Conservation (phyloP, 2,329 filamentous ascomycete genomes). For the Botryotinia calthae region DNA sequence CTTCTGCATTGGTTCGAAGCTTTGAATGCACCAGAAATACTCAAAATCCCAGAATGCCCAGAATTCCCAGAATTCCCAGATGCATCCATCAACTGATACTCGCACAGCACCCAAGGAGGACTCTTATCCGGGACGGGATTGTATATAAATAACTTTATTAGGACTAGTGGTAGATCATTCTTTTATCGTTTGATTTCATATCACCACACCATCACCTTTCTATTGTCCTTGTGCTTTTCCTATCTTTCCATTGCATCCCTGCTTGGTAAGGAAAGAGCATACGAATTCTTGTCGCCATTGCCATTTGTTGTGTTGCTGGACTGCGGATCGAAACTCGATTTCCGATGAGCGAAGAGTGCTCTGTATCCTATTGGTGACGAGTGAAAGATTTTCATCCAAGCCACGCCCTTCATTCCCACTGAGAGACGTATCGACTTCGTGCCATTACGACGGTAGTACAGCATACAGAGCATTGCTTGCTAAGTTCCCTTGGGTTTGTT, state of each 20-base stretch:
- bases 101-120: background rate
- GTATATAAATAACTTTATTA: background rate
- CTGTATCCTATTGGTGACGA: background rate
- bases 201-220: background rate
- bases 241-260: background rate
- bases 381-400: background rate
- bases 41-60: background rate
- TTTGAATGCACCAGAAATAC: background rate
- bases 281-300: background rate
- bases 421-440: background rate
- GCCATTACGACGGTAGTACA: background rate
- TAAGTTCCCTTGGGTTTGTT: background rate
- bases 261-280: background rate
- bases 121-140: background rate
- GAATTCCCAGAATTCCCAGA: background rate
- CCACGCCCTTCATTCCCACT: background rate
- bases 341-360: background rate
- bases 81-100: background rate
- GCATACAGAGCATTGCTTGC: background rate
- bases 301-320: background rate
- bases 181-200: background rate
- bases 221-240: background rate
- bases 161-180: slow-evolving; percentile 1
- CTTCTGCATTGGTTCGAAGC: background rate
- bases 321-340: background rate